Base-by-base conservation (phyloP, 192 early-diverging fungal genomes). In the Coemansia sp. region DNA sequence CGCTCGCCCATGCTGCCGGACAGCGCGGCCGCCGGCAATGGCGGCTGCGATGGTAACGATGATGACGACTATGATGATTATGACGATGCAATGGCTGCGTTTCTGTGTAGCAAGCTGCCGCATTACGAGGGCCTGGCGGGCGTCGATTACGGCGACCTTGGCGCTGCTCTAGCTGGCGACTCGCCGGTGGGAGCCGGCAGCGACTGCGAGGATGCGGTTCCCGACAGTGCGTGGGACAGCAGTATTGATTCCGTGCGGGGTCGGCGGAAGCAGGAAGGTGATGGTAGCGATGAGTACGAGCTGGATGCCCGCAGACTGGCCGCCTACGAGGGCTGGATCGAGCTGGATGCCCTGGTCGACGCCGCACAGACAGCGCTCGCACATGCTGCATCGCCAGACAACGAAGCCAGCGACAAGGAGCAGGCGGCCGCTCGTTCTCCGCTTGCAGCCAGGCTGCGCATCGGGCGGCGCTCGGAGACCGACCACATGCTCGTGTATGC, bases 21-120 rank as follows among this genome's bases (percentile, higher is more conserved):
- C 41, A 40, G n/a, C 11, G 3, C 44, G 0, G 39, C 37, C 57
- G 62, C 47, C 32, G 16, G 13, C 26, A 69, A 72, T 11, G 64
- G 57, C 45, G 60, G 41, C 56, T 32, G 4, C 32, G 32, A 32
- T 32, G 32, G 4, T 12, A 9, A 54, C 52, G 11, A 9, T 7
- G 68, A 70, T 2, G 73, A 80, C 21, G 21, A 21, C 21, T n/a
- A n/a, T n/a, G n/a, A n/a, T n/a, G 1, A 1, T 1, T 21, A 21
- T 26, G 78, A 80, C 32, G 66, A 71, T 7, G 78, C 78, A 2
- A 67, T 64, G 7, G 72, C 75, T 43, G 69, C 70, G 11, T 80
- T 80, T 75, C 67, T 80, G 60, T 80, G 78, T 52, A 72, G 72
- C 66, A 66, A 69, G 0, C 63, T 80, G 16, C 77, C 77, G 53